Evolutionary conservation across 2,329 filamentous ascomycete species (phyloP), one percentile per base, ranked within the genome.

Genomic region (Lasiodiplodia gonubiensis): DNA sequence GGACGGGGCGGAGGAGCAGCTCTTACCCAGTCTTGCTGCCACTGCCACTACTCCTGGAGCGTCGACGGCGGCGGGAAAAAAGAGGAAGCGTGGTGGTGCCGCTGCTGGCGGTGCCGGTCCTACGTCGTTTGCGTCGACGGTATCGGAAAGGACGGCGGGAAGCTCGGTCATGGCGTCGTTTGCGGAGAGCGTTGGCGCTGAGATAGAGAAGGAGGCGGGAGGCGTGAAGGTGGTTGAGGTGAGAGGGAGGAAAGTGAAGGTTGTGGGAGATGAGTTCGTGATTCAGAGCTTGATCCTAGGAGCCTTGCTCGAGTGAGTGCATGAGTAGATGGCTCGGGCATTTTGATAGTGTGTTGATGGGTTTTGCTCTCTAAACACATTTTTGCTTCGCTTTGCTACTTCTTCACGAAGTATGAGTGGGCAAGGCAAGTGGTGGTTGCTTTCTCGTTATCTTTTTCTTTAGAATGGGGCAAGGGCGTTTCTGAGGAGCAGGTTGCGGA

Each of bases 271-370:
- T 76, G 94, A 98, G 79, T 88, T 94, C 75, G 88, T 98, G 25
- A 89, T 97, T 66, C 94, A 99, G 83, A 97, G 93, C 77, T 82
- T 98, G 68, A 97, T 99, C 70, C 78, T 97, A 61, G 94, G 94
- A 0, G 87, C 89, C 69, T 80, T 97, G 71, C 86, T 93, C 64
- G 90, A 92, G 42, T 46, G 18, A 46, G 42, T 11, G 42, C 8
- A 2, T 46, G 2, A 33, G 8, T 21, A 11, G n/a, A n/a, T 18
- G 6, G 6, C 3, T 18, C 7, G 39, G 16, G 16, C 7, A 18
- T n/a, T 7, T 14, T 7, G 7, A 46, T 46, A 16, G 8, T 42
- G 16, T 4, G 42, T 21, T 21, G 18, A 46, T 46, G 42, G 42
- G 42, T 18, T 21, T 46, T 21, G 42, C 18, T 46, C 21, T 21